Evolutionary conservation across 1,139 yeast species (phyloP), one percentile per base, ranked within the genome.

Genomic region (Yamadazyma dendronema): DNA sequence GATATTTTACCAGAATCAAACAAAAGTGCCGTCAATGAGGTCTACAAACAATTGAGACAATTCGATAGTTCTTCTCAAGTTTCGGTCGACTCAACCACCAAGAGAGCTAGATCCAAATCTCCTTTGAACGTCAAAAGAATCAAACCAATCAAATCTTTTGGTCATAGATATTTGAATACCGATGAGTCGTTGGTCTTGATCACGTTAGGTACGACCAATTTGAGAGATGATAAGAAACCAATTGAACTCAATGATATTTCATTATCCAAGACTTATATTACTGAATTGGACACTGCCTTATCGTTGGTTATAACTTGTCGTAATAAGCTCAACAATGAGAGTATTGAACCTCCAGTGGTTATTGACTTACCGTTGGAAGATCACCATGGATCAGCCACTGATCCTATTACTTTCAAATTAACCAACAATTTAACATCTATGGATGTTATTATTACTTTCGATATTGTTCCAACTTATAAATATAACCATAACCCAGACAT

Each of bases 401-500:
- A 89, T 50, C 95, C 96, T 7, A 74, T 90, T 33, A 70, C 84
- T 8, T 88, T 92, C 61, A 81, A 81, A 44, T 74, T 88, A 41
- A 65, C 72, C 8, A 65, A 70, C 35, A 65, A 69, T 27, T 50
- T 63, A 31, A 69, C 70, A 30, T 70, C 83, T 3, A 66, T 74
- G 31, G 79, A 82, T 43, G 72, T 82, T n/a, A 61, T 74, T 3
- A 60, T 92, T 23, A 78, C 80, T 30, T 92, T 92, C 62, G 97
- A 92, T 58, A 74, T 92, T 43, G 89, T 90, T 16, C 96, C 97
- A n/a, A 88, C 97, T 0, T 90, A 89, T 57, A 86, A 68, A 40
- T 64, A 65, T 40, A 48, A 62, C 8, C 41, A 38, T 29, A 31
- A 29, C 15, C 22, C 38, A 2, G 50, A 48, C 36, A 30, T 36